Conservation (phyloP, 139 green algal genomes). For the Micractinium sp. region DNA sequence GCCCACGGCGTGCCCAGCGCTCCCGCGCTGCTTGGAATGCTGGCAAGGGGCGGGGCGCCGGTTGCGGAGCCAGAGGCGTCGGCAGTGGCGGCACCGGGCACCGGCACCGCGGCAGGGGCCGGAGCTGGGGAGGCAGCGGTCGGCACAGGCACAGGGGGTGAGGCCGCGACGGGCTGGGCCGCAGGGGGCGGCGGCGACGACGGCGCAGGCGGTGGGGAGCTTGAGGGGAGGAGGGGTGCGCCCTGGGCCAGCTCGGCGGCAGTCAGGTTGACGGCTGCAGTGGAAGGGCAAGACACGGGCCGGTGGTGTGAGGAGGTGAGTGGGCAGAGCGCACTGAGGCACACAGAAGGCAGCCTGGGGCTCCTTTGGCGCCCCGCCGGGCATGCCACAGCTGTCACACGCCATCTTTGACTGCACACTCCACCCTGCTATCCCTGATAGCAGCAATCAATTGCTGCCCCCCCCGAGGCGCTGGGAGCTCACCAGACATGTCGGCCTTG, state of each 20-base stretch:
- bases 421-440: neutral
- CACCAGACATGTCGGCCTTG: constrained; percentile 6
- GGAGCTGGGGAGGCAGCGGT: no score
- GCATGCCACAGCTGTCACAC: neutral
- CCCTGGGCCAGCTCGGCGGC: neutral
- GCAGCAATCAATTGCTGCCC: neutral
- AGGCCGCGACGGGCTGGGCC: no score
- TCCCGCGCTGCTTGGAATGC: no score
- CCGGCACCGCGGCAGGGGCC: no score
- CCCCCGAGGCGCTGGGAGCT: neutral
- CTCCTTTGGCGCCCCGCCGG: no score
- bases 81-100: no score
- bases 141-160: no score
- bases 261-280: constrained; percentile 6
- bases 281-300: no score
- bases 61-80: no score
- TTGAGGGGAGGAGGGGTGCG: neutral
- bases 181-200: neutral
- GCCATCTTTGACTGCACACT: neutral
- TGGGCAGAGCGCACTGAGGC: neutral
- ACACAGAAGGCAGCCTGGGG: neutral
- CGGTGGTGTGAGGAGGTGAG: neutral
- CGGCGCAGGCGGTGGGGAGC: neutral
- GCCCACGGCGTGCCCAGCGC: no score
- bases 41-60: no score